These are phyloP conservation scores for Drosera capensis DNA, from an alignment of 148 eudicot genomes.

Conservation along the genomic window DNA sequence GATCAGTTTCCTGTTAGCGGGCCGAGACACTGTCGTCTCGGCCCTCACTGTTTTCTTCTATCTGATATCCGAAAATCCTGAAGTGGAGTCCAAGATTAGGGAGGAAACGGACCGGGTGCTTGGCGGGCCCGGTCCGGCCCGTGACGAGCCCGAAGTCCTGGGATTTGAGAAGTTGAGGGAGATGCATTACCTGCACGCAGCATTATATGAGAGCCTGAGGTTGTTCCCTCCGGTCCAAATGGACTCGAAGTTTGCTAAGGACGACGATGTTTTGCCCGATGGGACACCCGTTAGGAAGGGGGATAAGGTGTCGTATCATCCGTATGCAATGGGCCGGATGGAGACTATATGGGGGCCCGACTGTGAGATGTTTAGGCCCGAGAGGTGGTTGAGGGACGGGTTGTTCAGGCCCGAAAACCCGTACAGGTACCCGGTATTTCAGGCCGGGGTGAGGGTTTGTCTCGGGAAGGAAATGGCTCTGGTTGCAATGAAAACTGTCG, in stretches of 20 bases:
- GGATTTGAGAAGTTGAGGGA: slow-evolving; percentile 22
- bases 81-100: slow-evolving; percentile 15
- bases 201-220: slow-evolving; percentile 57
- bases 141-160: neutral
- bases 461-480: slow-evolving; percentile 70
- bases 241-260: slow-evolving; percentile 52
- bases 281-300: slow-evolving; percentile 30
- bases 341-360: slow-evolving; percentile 52
- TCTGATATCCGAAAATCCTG: slow-evolving; percentile 27
- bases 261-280: slow-evolving; percentile 40
- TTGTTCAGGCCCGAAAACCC: slow-evolving; percentile 27
- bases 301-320: slow-evolving; percentile 55
- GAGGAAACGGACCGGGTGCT: slow-evolving; percentile 23
- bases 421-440: slow-evolving; percentile 58
- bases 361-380: slow-evolving; percentile 53
- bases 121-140: slow-evolving; percentile 17
- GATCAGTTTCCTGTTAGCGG: slow-evolving; percentile 46
- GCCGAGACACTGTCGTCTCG: slow-evolving; percentile 50
- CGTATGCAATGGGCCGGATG: slow-evolving; percentile 77
- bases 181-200: slow-evolving; percentile 47
- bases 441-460: slow-evolving; percentile 59
- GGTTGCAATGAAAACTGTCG: slow-evolving; percentile 40
- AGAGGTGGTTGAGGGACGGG: slow-evolving; percentile 55
- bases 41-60: slow-evolving; percentile 34
- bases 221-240: slow-evolving; percentile 58